Evolutionary conservation across 352 stramenopile species (phyloP), one percentile per base, ranked within the genome.

Genomic region (Phytopythium aichiense): DNA sequence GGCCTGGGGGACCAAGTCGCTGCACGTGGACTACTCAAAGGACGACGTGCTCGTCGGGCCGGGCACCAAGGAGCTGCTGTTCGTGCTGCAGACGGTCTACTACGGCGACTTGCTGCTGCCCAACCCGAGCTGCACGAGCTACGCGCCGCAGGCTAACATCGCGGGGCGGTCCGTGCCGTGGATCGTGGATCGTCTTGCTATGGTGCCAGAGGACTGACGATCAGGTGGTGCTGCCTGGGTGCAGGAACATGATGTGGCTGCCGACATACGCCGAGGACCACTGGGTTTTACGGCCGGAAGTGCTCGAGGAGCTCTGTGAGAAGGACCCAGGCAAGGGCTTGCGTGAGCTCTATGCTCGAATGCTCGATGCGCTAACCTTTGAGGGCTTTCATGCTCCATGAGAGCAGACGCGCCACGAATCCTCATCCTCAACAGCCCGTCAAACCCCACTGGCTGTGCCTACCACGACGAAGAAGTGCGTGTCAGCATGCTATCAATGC

Each of bases 21-120:
- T 94, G 16, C 69, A 87, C 38, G 60, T 92, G 8, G 62, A 78
- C 0, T 94, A 88, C 72, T 82, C 79, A 6, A 69, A 72, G 23
- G 84, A 96, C 46, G 84, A 94, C 61, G 83, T 96, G 22, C 74
- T 96, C 30, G 79, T 96, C 4, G 87, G 87, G 7, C 87, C 87
- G n/a, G 87, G 87, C n/a, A 94, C 85, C 0, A 96, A 96, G 58
- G 87, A 96, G 62, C 69, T 96, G 13, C 65, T 96, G 5, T 96
- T 94, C 52, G 84, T 96, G n/a, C 70, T 96, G 23, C 87, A 96
- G 65, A 94, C 83, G 0, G 85, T 94, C 35, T 94, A 94, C 54
- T 94, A 96, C 66, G 87, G 85, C 43, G 87, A 96, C 46, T 46
- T 96, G 15, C 51, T 96, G 56, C 72, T 96, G 33, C 87, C 85